Evolutionary conservation across 2,329 filamentous ascomycete species (phyloP).

Genomic region (Harringtonia lauricola): DNA sequence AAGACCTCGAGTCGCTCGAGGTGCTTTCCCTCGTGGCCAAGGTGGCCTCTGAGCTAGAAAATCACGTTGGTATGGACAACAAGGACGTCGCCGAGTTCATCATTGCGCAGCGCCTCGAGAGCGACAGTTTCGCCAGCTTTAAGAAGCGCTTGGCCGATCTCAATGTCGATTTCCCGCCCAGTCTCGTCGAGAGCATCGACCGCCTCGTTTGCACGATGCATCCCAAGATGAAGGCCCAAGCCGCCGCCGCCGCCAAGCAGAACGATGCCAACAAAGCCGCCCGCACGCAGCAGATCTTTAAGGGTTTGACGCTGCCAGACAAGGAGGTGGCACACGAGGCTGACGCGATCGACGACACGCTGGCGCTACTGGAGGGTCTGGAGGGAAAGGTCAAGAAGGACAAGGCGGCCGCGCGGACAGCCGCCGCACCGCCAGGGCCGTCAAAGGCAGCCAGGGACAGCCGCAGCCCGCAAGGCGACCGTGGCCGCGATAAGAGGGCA

Average conservation of each 20-base stretch:
- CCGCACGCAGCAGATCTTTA: conserved; percentile 62
- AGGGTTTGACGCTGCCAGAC: conserved; percentile 78
- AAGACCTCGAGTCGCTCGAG: conserved; percentile 85
- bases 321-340: conserved; percentile 34
- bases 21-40: conserved; percentile 88
- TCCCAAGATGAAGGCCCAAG: conserved; percentile 66
- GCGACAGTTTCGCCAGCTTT: conserved; percentile 60
- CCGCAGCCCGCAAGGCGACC: conserved; percentile 20
- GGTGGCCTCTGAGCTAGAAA: conserved; percentile 87
- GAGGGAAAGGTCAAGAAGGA: conserved; percentile 48
- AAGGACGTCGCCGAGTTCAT: conserved; percentile 95
- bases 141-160: conserved; percentile 61
- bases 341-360: conserved; percentile 81
- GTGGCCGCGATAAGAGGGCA: conserved; percentile 27
- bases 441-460: too few species aligned
- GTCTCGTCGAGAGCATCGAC: conserved; percentile 83
- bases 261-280: conserved; percentile 23
- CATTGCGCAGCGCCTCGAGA: conserved; percentile 78
- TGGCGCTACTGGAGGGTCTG: conserved; percentile 80
- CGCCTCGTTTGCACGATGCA: conserved; percentile 83
- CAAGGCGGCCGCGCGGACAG: conserved; percentile 12
- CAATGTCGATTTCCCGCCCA: conserved; percentile 74
- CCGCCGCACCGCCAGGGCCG: too few species aligned
- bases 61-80: conserved; percentile 83
- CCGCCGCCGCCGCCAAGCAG: conserved; percentile 22